Conservation (phyloP, 2,329 filamentous ascomycete species). For the Neonectria ditissima region DNA sequence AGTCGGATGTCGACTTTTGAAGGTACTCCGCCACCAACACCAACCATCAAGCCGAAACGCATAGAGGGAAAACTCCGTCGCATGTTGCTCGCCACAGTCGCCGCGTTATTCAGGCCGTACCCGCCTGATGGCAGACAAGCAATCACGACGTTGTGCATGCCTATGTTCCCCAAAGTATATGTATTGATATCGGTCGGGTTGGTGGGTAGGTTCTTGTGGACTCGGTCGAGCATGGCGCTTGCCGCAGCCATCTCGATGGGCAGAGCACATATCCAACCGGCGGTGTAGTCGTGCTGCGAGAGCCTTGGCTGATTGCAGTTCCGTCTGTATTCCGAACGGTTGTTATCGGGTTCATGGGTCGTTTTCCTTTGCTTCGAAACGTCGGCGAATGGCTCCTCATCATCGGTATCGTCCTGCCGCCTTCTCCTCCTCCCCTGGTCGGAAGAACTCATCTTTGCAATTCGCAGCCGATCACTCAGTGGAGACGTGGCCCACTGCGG, state of each 20-base stretch:
- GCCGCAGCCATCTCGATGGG: constrained; percentile 28
- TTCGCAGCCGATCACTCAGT: background rate
- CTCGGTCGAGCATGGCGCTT: constrained; percentile 28
- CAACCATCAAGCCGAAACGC: constrained; percentile 8
- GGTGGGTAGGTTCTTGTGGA: background rate
- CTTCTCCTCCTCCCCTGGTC: background rate
- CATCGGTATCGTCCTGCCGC: background rate
- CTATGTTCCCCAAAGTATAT: constrained; percentile 27
- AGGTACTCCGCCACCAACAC: constrained; percentile 6
- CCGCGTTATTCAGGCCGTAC: constrained; percentile 10
- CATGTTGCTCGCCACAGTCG: constrained; percentile 7
- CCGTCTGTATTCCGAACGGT: background rate
- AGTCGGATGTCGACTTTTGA: constrained; percentile 11
- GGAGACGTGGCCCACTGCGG: background rate
- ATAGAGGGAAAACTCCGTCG: constrained; percentile 5
- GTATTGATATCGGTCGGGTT: constrained; percentile 19
- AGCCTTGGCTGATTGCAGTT: background rate
- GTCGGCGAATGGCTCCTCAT: background rate
- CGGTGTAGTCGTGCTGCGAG: constrained; percentile 19
- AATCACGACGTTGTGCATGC: constrained; percentile 24
- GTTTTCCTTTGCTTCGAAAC: constrained; percentile 5
- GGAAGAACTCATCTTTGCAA: background rate
- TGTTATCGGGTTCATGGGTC: background rate
- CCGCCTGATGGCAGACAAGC: constrained; percentile 13
- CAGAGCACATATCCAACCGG: constrained; percentile 36